phyloP scores from a whole-genome alignment of 176 grass and related monocot genomes.

The Carex parvula region DNA sequence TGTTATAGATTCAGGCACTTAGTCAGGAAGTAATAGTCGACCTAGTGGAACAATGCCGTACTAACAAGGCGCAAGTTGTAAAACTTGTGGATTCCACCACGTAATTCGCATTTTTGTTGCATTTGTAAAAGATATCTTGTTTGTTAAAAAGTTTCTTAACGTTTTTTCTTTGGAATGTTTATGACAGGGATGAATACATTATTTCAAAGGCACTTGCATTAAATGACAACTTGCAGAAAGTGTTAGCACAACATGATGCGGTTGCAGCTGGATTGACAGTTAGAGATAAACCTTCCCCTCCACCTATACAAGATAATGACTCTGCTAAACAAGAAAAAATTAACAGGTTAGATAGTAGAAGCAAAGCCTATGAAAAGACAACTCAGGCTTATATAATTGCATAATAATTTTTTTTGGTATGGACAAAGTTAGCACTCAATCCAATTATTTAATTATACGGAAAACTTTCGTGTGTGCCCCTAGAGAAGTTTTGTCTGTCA shows the following conservation, averaged over 20 bases:
- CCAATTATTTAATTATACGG: neutral
- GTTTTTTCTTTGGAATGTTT: neutral
- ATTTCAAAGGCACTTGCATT: conserved; percentile 75
- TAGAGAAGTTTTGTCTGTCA: neutral
- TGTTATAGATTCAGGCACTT: conserved; percentile 54
- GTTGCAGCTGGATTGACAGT: conserved; percentile 70
- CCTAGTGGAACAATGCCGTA: conserved; percentile 68
- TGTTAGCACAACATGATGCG: conserved; percentile 70
- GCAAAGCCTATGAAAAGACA: neutral
- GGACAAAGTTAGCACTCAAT: neutral
- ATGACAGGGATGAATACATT: conserved; percentile 66
- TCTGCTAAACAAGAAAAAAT: conserved; percentile 27
- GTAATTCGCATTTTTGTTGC: conserved; percentile 43
- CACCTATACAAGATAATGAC: conserved; percentile 27
- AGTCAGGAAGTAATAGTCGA: conserved; percentile 75
- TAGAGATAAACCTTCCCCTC: conserved; percentile 38
- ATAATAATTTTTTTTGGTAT: neutral
- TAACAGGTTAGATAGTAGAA: conserved; percentile 14
- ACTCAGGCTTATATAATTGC: neutral
- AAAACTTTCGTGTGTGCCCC: neutral
- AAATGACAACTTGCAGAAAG: conserved; percentile 89
- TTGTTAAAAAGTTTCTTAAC: neutral
- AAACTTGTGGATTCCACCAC: conserved; percentile 70
- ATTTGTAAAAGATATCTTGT: neutral
- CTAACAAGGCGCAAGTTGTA: conserved; percentile 66